phyloP scores from a whole-genome alignment of 768 basidiomycete species.

The Tricholomella constricta region DNA sequence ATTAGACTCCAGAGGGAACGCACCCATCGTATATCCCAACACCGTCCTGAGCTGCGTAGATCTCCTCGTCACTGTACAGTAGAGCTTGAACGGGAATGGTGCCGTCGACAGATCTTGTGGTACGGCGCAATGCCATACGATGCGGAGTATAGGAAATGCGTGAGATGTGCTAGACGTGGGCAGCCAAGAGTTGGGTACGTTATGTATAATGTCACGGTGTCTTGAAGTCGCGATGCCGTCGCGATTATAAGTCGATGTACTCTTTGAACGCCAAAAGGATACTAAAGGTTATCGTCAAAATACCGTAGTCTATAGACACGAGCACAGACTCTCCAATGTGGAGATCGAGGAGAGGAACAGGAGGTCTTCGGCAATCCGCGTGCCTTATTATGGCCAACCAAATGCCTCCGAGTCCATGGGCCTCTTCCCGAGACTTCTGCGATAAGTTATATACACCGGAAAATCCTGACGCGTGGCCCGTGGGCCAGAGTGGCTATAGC shows the following conservation, averaged over 20 bases:
- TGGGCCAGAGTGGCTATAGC: slow-evolving; percentile 6
- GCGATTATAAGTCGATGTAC: not conserved
- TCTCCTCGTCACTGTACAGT: slow-evolving; percentile 79
- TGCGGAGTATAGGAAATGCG: not conserved
- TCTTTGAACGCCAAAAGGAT: not conserved
- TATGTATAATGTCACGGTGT: too few relatives aligned
- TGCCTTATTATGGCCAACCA: too few relatives aligned
- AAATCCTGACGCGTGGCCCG: slow-evolving; percentile 29
- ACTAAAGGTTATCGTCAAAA: not conserved
- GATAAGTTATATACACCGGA: slow-evolving; percentile 25
- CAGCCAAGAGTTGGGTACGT: not conserved
- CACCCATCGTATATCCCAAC: slow-evolving; percentile 95
- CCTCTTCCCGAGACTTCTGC: slow-evolving; percentile 33
- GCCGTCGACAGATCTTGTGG: slow-evolving; percentile 63
- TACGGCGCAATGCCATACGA: slow-evolving; percentile 57
- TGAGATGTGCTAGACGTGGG: not conserved
- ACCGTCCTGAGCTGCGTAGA: slow-evolving; percentile 69
- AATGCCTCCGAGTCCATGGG: too few relatives aligned
- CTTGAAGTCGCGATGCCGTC: not conserved
- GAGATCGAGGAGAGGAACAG: not conserved
- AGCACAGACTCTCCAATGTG: not conserved
- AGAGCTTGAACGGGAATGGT: slow-evolving; percentile 77
- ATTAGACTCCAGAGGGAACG: slow-evolving; percentile 28
- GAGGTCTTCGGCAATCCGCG: slow-evolving; percentile 9
- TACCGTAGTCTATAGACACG: not conserved